A percentile compares a stretch with the other conserved stretches of the same genome.
phyloP scores from a whole-genome alignment of 352 stramenopile species.

The Phytophthora chlamydospora region DNA sequence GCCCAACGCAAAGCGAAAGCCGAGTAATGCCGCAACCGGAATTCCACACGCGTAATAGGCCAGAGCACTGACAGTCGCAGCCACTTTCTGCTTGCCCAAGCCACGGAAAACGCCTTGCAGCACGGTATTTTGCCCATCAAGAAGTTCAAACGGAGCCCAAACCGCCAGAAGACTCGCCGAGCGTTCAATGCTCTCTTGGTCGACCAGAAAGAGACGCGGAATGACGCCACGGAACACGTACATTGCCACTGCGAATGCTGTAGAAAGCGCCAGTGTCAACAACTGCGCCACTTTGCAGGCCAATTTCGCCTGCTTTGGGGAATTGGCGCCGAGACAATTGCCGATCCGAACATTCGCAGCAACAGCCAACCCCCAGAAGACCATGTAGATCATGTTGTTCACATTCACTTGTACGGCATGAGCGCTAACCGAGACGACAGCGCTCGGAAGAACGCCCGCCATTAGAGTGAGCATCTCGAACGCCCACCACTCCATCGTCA shows the following conservation, averaged over 20 bases:
- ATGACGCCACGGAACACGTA: conserved; percentile 49
- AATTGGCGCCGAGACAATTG: conserved; percentile 74
- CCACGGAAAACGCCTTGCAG: conserved; percentile 79
- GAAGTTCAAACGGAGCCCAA: conserved; percentile 66
- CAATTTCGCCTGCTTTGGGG: conserved; percentile 55
- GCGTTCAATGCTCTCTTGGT: conserved; percentile 41
- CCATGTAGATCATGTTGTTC: conserved; percentile 73
- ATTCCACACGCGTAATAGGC: conserved; percentile 82
- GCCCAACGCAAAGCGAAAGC: conserved; percentile 46
- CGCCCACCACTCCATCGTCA: conserved; percentile 79
- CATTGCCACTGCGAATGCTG: conserved; percentile 45
- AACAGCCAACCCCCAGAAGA: conserved; percentile 70
- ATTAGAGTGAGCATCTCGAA: conserved; percentile 81
- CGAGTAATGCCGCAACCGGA: conserved; percentile 63
- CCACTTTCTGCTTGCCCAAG: conserved; percentile 66
- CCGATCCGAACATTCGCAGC: conserved; percentile 75
- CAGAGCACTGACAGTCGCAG: conserved; percentile 68
- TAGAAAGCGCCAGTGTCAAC: conserved; percentile 35
- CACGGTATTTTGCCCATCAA: conserved; percentile 74
- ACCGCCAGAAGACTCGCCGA: conserved; percentile 58
- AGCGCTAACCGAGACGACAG: conserved; percentile 68
- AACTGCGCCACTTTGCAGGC: conserved; percentile 47
- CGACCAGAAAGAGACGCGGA: conserved; percentile 47
- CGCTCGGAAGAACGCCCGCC: conserved; percentile 62
- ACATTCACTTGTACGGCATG: conserved; percentile 80